These are phyloP conservation scores for Alternaria sp. DNA, from an alignment of 2,329 filamentous ascomycete genomes.

Conservation along the genomic window DNA sequence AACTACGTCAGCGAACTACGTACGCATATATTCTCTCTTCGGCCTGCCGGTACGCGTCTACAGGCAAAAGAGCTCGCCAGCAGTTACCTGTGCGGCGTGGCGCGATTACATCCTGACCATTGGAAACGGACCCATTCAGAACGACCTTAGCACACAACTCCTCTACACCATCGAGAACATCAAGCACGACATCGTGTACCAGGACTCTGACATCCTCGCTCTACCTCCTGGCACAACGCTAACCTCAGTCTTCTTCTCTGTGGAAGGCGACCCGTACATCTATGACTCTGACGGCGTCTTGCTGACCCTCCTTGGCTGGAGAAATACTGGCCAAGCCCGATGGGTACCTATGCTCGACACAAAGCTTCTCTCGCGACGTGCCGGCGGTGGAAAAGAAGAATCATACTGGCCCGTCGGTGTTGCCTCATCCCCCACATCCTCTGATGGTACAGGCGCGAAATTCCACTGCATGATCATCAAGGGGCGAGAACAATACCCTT, in stretches of 20 bases:
- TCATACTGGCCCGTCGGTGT: slow-evolving; percentile 96
- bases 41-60: slow-evolving; percentile 90
- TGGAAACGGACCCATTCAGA: slow-evolving; percentile 86
- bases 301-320: slow-evolving; percentile 90
- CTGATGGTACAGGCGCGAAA: slow-evolving; percentile 81
- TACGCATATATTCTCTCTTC: slow-evolving; percentile 91
- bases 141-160: slow-evolving; percentile 79
- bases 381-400: slow-evolving; percentile 85
- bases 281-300: slow-evolving; percentile 94
- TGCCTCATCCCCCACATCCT: slow-evolving; percentile 66
- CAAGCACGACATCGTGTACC: slow-evolving; percentile 91
- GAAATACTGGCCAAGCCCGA: slow-evolving; percentile 80
- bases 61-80: slow-evolving; percentile 87
- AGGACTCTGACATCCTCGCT: slow-evolving; percentile 91
- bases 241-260: slow-evolving; percentile 89
- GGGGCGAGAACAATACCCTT: slow-evolving; percentile 83
- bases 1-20: slow-evolving; percentile 85
- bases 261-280: slow-evolving; percentile 93
- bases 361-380: slow-evolving; percentile 79
- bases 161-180: slow-evolving; percentile 95
- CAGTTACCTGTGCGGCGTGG: slow-evolving; percentile 94
- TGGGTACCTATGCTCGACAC: slow-evolving; percentile 97
- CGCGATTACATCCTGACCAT: slow-evolving; percentile 96
- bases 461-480: slow-evolving; percentile 99
- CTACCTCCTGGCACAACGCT: slow-evolving; percentile 77